Evolutionary conservation across 371 early-diverging fungal genomes (phyloP).

Genomic region (Syncephalastrum sp.): DNA sequence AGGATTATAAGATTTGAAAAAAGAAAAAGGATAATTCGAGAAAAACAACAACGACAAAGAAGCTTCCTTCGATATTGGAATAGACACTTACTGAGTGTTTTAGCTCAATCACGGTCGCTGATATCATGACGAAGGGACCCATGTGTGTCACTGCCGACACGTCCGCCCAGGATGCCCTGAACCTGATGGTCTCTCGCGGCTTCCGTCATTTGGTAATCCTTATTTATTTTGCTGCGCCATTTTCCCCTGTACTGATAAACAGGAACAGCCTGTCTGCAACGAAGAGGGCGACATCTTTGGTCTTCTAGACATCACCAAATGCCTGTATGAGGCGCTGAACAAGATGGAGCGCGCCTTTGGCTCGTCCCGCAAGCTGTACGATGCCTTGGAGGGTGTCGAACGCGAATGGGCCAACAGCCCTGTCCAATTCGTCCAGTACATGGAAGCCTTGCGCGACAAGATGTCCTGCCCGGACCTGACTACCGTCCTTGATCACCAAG

Average conservation of each 20-base stretch:
- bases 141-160: conserved; percentile 84
- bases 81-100: not conserved
- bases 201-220: conserved; percentile 87
- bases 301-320: conserved; percentile 94
- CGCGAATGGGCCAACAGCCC: conserved; percentile 71
- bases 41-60: too few relatives aligned
- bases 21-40: not conserved
- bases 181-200: conserved; percentile 93
- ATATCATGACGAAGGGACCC: conserved; percentile 92
- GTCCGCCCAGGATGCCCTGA: conserved; percentile 88
- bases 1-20: not conserved
- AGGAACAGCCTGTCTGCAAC: conserved; percentile 72
- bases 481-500: conserved; percentile 71
- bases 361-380: conserved; percentile 81
- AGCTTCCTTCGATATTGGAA: not conserved
- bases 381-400: conserved; percentile 93
- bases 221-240: not conserved
- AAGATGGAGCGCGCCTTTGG: conserved; percentile 91
- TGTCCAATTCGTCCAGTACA: conserved; percentile 66
- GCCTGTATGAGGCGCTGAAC: conserved; percentile 90
- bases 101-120: conserved; percentile 75
- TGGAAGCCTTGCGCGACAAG: conserved; percentile 75
- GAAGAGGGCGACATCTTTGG: conserved; percentile 91
- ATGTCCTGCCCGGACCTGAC: conserved; percentile 91
- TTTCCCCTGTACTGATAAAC: too few relatives aligned